Evolutionary conservation across 1,284 basidiomycete genomes (phyloP).

Genomic region (Mycena sp.): DNA sequence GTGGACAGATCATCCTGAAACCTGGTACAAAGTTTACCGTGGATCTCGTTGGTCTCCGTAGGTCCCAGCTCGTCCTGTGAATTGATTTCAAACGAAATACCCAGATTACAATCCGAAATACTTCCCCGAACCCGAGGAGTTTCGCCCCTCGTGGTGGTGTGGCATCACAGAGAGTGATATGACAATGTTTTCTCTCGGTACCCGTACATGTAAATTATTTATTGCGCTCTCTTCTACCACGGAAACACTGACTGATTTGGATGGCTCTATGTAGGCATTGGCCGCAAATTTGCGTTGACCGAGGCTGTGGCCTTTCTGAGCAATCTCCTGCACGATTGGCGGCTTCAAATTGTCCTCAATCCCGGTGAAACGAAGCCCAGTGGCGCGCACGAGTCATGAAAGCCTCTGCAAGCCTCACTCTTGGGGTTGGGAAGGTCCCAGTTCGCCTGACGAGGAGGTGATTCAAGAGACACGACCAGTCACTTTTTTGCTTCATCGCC

Average conservation of each 20-base stretch:
- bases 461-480: no score
- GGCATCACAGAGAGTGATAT: slow-evolving; percentile 32
- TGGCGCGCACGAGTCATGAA: slow-evolving; percentile 29
- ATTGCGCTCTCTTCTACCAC: not conserved
- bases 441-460: no score
- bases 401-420: no score
- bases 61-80: slow-evolving; percentile 4
- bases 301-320: slow-evolving; percentile 41
- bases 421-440: no score
- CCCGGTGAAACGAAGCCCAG: slow-evolving; percentile 19
- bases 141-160: slow-evolving; percentile 44
- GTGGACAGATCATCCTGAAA: slow-evolving; percentile 13
- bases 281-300: slow-evolving; percentile 41
- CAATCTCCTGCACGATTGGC: slow-evolving; percentile 41
- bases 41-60: slow-evolving; percentile 33
- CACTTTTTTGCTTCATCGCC: no score
- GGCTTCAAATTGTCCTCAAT: slow-evolving; percentile 17
- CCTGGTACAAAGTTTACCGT: slow-evolving; percentile 14
- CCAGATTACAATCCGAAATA: slow-evolving; percentile 38
- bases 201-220: slow-evolving; percentile 31
- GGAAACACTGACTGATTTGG: not conserved
- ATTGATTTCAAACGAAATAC: not conserved
- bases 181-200: slow-evolving; percentile 33
- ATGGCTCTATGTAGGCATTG: slow-evolving; percentile 24
- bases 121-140: slow-evolving; percentile 41